phyloP scores from a whole-genome alignment of 2,329 filamentous ascomycete genomes.

The Scedosporium aurantiacum region DNA sequence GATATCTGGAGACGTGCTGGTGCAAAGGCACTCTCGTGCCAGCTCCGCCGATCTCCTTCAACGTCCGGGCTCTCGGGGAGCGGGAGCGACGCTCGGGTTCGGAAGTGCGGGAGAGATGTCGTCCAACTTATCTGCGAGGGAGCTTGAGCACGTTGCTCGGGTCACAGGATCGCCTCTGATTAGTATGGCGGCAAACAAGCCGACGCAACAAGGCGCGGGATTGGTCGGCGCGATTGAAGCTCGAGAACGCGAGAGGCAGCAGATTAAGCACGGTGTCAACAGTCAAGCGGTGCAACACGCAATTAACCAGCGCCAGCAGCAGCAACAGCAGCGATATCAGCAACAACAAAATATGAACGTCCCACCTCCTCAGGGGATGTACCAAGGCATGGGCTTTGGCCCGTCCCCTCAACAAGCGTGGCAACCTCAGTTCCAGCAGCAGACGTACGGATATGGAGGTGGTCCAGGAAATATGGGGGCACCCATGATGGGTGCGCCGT shows the following conservation, averaged over 20 bases:
- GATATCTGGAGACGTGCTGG: slow-evolving; percentile 29
- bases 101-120: slow-evolving; percentile 24
- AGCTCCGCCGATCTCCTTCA: slow-evolving; percentile 36
- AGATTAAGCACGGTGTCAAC: slow-evolving; percentile 57
- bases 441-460: neutral
- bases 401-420: neutral
- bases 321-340: slow-evolving; percentile 21
- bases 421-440: neutral
- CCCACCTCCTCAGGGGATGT: neutral
- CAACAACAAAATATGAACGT: slow-evolving; percentile 12
- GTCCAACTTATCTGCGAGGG: slow-evolving; percentile 65
- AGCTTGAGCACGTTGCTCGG: slow-evolving; percentile 80
- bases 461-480: neutral
- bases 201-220: slow-evolving; percentile 41
- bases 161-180: slow-evolving; percentile 70
- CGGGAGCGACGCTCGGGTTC: slow-evolving; percentile 33
- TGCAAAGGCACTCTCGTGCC: slow-evolving; percentile 29
- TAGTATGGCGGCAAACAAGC: slow-evolving; percentile 46
- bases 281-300: slow-evolving; percentile 63
- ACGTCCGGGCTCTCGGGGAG: slow-evolving; percentile 48
- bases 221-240: slow-evolving; percentile 71
- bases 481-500: neutral
- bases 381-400: neutral
- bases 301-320: slow-evolving; percentile 56
- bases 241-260: slow-evolving; percentile 65